Evolutionary conservation across 2,329 filamentous ascomycete species (phyloP), one percentile per base, ranked within the genome.

Genomic region (Ophiostoma ips): DNA sequence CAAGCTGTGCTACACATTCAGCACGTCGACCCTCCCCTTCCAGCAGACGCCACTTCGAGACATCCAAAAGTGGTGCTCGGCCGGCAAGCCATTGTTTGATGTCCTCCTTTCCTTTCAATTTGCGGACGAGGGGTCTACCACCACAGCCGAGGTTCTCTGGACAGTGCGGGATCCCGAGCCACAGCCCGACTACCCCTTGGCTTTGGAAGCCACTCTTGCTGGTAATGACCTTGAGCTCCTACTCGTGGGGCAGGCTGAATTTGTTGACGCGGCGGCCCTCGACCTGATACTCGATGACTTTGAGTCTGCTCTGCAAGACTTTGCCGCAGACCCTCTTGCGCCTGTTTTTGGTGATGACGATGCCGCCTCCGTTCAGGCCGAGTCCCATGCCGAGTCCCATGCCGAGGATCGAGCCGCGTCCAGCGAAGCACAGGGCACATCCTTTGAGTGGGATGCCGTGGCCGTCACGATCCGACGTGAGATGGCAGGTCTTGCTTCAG

Each of bases 51-150:
- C 89, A 0, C 69, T 95, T 10, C 76, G 87, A 19, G 77, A 85
- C 43, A 82, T 95, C 33, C 80, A 84, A 58, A 94, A 87, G 62
- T 94, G 86, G 82, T 81, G 79, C 56, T 71, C 75, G 0, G 68
- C 69, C 5, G 73, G 73, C 3, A 67, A 75, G 38, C 70, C 76
- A 0, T 64, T 90, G 2, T 95, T 95, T 59, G 83, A 94, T 52
- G 82, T 73, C 0, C 68, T 95, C 1, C 94, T 95, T 57, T 83
- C 87, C 0, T 95, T 90, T 60, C 84, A 94, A 58, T 70, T 73
- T 34, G 68, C 76, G 9, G 57, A 30, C 30, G 37, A 5, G 52
- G 58, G 0, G n/a, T 24, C 50, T 59, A 7, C 37, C 10, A 0
- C 40, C 52, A 1, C 59, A 58, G 2, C 30, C 3, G n/a, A 50